Conservation (phyloP, 2,329 filamentous ascomycete genomes). For the Parastagonospora avenae region DNA sequence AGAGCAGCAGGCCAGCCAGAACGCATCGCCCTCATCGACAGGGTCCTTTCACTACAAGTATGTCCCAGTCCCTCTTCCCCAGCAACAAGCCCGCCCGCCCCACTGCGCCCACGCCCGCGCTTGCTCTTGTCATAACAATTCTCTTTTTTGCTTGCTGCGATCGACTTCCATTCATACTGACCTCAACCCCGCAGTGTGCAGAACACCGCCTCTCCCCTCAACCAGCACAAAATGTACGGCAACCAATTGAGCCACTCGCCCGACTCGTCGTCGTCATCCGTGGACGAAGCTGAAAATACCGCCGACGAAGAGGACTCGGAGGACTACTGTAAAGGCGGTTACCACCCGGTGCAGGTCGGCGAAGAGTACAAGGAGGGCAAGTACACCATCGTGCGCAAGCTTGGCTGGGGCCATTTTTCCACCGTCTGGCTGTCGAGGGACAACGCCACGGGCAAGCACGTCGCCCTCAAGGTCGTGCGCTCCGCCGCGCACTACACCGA, state of each 20-base stretch:
- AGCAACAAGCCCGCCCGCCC: neutral
- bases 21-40: slow-evolving; percentile 49
- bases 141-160: neutral
- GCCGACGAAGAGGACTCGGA: slow-evolving; percentile 98
- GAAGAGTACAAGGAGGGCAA: slow-evolving; percentile 98
- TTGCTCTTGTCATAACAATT: neutral
- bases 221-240: slow-evolving; percentile 55
- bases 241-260: slow-evolving; percentile 73
- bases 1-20: slow-evolving; percentile 58
- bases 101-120: neutral
- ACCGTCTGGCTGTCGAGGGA: slow-evolving; percentile 88
- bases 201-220: slow-evolving; percentile 57
- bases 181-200: slow-evolving; percentile 38
- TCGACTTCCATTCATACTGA: slow-evolving; percentile 1
- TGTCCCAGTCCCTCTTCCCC: slow-evolving; percentile 21
- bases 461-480: slow-evolving; percentile 95
- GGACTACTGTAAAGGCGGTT: slow-evolving; percentile 99
- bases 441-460: slow-evolving; percentile 87
- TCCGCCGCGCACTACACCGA: slow-evolving; percentile 98
- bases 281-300: slow-evolving; percentile 85
- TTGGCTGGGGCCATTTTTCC: slow-evolving; percentile 99
- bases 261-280: slow-evolving; percentile 75
- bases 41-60: slow-evolving; percentile 49
- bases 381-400: slow-evolving; percentile 94
- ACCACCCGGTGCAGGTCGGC: slow-evolving; percentile 91